phyloP scores from a whole-genome alignment of 805 yeast species.

The Teunomyces tritomae region DNA sequence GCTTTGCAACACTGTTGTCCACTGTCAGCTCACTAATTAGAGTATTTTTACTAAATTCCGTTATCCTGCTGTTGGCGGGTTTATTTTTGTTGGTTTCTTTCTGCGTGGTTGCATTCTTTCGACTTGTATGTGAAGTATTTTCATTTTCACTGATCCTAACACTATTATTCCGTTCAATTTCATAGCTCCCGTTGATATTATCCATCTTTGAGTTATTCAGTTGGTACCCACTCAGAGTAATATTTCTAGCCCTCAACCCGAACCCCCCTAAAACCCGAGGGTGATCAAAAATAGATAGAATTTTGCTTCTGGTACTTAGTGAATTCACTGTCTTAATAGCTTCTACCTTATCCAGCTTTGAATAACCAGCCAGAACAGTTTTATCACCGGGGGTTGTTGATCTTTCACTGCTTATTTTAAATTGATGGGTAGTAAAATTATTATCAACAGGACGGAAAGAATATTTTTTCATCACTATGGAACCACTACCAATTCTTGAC shows the following conservation, averaged over 20 bases:
- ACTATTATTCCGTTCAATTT: not conserved
- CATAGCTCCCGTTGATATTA: not conserved
- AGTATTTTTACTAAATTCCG: not conserved
- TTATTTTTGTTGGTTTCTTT: not conserved
- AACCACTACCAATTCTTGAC: not conserved
- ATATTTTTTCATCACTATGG: not conserved
- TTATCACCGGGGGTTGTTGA: not conserved
- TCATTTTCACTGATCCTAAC: not conserved
- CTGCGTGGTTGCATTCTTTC: not conserved
- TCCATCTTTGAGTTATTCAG: not conserved
- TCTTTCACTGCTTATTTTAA: not conserved
- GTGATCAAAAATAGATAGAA: not conserved
- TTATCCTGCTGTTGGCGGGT: not conserved
- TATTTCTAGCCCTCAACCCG: not conserved
- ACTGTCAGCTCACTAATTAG: not conserved
- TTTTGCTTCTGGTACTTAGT: not conserved
- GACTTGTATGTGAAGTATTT: not conserved
- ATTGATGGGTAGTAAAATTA: not conserved
- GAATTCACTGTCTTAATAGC: not conserved
- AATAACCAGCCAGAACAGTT: not conserved
- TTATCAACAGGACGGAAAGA: not conserved
- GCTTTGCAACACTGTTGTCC: too few species aligned
- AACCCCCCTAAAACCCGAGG: not conserved
- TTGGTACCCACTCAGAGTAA: not conserved
- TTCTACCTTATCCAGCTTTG: not conserved